These are phyloP conservation scores for Lecanicillium sp. DNA, from an alignment of 2,329 filamentous ascomycete genomes.

Conservation along the genomic window DNA sequence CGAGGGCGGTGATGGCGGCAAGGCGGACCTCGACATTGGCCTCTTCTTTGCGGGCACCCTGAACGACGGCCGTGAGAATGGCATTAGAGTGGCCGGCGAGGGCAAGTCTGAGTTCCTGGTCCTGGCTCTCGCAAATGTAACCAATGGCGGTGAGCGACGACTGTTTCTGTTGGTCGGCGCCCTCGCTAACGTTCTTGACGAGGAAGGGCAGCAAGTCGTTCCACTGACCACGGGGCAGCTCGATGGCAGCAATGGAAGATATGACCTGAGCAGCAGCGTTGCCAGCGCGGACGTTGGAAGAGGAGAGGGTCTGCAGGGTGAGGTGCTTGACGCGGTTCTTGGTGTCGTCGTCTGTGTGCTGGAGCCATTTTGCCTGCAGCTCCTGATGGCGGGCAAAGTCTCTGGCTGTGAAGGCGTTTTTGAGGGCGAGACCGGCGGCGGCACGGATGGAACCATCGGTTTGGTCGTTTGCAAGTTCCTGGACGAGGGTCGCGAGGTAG, in stretches of 20 bases:
- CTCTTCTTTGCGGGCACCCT: constrained; percentile 96
- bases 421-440: constrained; percentile 90
- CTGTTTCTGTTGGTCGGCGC: constrained; percentile 84
- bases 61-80: constrained; percentile 94
- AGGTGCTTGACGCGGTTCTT: constrained; percentile 84
- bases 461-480: constrained; percentile 87
- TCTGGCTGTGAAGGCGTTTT: constrained; percentile 95
- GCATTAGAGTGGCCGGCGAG: constrained; percentile 87
- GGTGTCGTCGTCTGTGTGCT: constrained; percentile 69
- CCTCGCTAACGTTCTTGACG: constrained; percentile 87
- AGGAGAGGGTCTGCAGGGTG: constrained; percentile 78
- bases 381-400: constrained; percentile 81
- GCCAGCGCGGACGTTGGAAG: constrained; percentile 73
- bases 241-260: constrained; percentile 87
- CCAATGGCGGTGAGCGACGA: constrained; percentile 92
- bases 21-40: constrained; percentile 81
- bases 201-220: constrained; percentile 79
- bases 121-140: constrained; percentile 95
- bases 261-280: constrained; percentile 91
- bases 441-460: constrained; percentile 78
- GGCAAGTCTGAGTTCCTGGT: constrained; percentile 73
- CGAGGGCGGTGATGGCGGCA: constrained; percentile 86
- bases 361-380: constrained; percentile 88
- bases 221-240: constrained; percentile 91
- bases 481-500: constrained; percentile 87